Percentiles rank a stretch among this genome's conserved stretches.
Evolutionary conservation across 1,284 basidiomycete genomes (phyloP).

Genomic region (Fomitopsis schrenkii): DNA sequence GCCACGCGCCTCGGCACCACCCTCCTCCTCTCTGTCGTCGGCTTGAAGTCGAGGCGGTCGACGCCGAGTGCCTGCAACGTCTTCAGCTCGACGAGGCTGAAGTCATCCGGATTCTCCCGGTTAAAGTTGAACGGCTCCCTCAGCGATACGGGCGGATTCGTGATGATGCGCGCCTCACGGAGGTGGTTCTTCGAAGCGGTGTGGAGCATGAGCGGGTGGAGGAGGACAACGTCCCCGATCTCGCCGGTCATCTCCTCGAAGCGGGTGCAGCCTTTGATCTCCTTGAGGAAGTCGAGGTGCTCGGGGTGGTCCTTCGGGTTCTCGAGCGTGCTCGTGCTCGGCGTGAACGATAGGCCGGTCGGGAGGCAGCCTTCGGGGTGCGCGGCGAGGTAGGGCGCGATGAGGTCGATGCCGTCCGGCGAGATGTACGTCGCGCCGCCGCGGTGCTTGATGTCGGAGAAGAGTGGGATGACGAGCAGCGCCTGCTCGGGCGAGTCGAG

Average conservation of each 20-base stretch:
- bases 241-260: slow-evolving; percentile 57
- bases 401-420: slow-evolving; percentile 46
- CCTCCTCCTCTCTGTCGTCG: slow-evolving; percentile 22
- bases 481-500: slow-evolving; percentile 62
- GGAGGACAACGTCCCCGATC: slow-evolving; percentile 54
- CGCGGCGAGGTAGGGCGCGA: slow-evolving; percentile 49
- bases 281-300: slow-evolving; percentile 36
- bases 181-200: slow-evolving; percentile 58
- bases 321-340: slow-evolving; percentile 35
- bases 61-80: slow-evolving; percentile 50
- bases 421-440: slow-evolving; percentile 57
- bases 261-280: slow-evolving; percentile 36
- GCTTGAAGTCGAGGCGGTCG: slow-evolving; percentile 26
- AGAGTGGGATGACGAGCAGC: slow-evolving; percentile 56
- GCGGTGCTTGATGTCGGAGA: slow-evolving; percentile 44
- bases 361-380: slow-evolving; percentile 55
- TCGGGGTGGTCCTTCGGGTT: slow-evolving; percentile 36
- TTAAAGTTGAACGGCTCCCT: slow-evolving; percentile 51
- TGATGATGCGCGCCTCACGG: slow-evolving; percentile 52
- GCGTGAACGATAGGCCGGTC: slow-evolving; percentile 40
- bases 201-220: slow-evolving; percentile 64
- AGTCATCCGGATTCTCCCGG: slow-evolving; percentile 40
- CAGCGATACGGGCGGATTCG: slow-evolving; percentile 55
- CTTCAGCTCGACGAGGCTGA: slow-evolving; percentile 47
- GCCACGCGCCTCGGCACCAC: slow-evolving; percentile 26